Percentiles rank a stretch among this genome's conserved stretches.
Evolutionary conservation across 2,329 filamentous ascomycete genomes (phyloP).

Genomic region (Curvularia hawaiiensis): DNA sequence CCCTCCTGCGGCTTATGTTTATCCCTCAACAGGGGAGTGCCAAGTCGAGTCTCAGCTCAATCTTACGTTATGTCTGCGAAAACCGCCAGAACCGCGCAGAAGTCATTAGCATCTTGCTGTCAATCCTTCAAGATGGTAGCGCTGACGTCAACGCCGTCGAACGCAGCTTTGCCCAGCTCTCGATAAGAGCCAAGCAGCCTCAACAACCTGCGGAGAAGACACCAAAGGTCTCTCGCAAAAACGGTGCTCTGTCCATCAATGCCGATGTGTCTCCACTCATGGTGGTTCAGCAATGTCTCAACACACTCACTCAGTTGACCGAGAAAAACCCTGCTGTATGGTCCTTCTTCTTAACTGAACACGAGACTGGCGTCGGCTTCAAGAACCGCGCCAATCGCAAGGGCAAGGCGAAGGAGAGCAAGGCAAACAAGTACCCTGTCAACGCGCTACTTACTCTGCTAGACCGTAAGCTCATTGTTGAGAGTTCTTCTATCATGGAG

Average conservation of each 20-base stretch:
- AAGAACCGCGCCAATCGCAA: conserved; percentile 81
- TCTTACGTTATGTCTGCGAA: conserved; percentile 90
- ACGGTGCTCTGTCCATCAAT: conserved; percentile 68
- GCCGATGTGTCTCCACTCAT: conserved; percentile 92
- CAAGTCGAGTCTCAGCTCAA: conserved; percentile 80
- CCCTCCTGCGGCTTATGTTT: conserved; percentile 98
- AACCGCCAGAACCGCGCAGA: conserved; percentile 96
- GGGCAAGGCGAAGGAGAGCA: conserved; percentile 85
- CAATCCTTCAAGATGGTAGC: conserved; percentile 94
- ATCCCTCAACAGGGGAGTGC: conserved; percentile 89
- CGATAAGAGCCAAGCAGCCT: conserved; percentile 84
- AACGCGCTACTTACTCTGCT: conserved; percentile 88
- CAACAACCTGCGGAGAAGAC: conserved; percentile 70
- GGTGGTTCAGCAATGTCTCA: conserved; percentile 94
- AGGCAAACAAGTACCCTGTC: conserved; percentile 84
- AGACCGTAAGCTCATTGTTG: conserved; percentile 93
- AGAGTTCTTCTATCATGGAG: conserved; percentile 97
- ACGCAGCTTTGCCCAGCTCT: conserved; percentile 91
- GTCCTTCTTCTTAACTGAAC: conserved; percentile 91
- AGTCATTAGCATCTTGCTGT: conserved; percentile 88
- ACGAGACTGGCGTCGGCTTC: conserved; percentile 77
- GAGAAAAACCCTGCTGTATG: conserved; percentile 85
- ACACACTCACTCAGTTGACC: conserved; percentile 81
- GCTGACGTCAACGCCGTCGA: conserved; percentile 92
- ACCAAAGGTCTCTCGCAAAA: conserved; percentile 78